These are phyloP conservation scores for Calamus simplicifolius DNA, from an alignment of 176 grass and related monocot species.

Conservation along the genomic window DNA sequence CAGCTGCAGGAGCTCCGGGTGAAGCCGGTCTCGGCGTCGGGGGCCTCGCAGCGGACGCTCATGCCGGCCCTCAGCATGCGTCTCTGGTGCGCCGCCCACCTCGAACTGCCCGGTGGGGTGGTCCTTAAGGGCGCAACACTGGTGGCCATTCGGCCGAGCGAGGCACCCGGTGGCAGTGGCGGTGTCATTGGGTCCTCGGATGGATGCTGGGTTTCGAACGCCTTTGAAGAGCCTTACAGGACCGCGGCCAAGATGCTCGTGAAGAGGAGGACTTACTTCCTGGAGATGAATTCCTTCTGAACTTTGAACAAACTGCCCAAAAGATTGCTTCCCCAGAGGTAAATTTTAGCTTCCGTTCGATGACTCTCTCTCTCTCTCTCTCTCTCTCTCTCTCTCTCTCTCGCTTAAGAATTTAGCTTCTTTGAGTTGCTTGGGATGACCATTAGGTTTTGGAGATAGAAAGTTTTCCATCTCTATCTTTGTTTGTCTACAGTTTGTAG, in stretches of 20 bases:
- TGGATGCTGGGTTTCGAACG: constrained; percentile 56
- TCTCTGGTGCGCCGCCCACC: constrained; percentile 61
- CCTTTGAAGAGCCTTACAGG: constrained; percentile 79
- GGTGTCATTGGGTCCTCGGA: constrained; percentile 11
- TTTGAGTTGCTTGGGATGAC: no score
- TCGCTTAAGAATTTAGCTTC: no score
- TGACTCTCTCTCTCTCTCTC: no score
- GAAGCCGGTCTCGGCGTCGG: constrained; percentile 46
- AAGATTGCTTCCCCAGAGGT: no score
- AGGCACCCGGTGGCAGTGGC: constrained; percentile 25
- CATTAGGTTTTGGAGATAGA: no score
- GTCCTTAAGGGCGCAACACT: constrained; percentile 79
- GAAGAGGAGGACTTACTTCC: constrained; percentile 54
- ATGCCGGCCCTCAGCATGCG: constrained; percentile 83
- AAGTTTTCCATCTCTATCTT: no score
- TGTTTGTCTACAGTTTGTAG: no score
- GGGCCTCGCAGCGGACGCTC: constrained; percentile 54
- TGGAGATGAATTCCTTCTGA: constrained; percentile 99
- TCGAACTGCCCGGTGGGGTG: constrained; percentile 60
- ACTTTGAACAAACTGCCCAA: not conserved
- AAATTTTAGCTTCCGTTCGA: no score
- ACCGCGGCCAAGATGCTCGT: constrained; percentile 60
- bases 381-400: no score
- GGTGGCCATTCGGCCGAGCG: constrained; percentile 70
- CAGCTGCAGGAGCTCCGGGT: constrained; percentile 60